These are phyloP conservation scores for Hypoxylon intermedium DNA, from an alignment of 495 filamentous ascomycete genomes.

Conservation along the genomic window DNA sequence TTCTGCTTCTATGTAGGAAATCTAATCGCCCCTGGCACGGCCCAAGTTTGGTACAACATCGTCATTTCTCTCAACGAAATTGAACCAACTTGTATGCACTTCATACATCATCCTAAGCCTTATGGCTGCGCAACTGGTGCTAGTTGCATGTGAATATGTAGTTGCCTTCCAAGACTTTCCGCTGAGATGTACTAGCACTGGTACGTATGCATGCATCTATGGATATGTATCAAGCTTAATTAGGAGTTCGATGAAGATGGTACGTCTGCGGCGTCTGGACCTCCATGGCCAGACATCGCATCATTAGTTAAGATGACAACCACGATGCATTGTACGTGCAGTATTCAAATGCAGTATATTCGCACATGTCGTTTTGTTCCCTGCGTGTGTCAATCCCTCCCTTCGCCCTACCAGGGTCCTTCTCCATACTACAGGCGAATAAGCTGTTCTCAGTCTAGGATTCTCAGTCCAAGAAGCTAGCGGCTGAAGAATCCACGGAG, in stretches of 20 bases:
- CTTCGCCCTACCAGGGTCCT: constrained; percentile 19
- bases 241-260: background rate
- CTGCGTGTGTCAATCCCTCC: constrained; percentile 24
- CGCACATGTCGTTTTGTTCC: constrained; percentile 11
- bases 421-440: constrained; percentile 25
- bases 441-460: constrained; percentile 26
- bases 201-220: background rate
- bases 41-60: constrained; percentile 5
- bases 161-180: too few species aligned
- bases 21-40: constrained; percentile 3
- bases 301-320: constrained; percentile 14
- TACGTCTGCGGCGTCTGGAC: constrained; percentile 14
- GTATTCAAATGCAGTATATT: constrained; percentile 6
- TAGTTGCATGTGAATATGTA: constrained; percentile 15
- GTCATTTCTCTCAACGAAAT: constrained; percentile 17
- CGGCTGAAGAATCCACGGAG: constrained; percentile 3
- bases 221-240: background rate
- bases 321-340: constrained; percentile 21
- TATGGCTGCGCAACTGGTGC: constrained; percentile 10
- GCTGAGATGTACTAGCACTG: background rate
- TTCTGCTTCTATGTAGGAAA: background rate
- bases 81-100: constrained; percentile 21
- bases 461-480: constrained; percentile 8
- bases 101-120: constrained; percentile 27
- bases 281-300: constrained; percentile 2